Evolutionary conservation across 768 basidiomycete genomes (phyloP).

Genomic region (Mrakia frigida): DNA sequence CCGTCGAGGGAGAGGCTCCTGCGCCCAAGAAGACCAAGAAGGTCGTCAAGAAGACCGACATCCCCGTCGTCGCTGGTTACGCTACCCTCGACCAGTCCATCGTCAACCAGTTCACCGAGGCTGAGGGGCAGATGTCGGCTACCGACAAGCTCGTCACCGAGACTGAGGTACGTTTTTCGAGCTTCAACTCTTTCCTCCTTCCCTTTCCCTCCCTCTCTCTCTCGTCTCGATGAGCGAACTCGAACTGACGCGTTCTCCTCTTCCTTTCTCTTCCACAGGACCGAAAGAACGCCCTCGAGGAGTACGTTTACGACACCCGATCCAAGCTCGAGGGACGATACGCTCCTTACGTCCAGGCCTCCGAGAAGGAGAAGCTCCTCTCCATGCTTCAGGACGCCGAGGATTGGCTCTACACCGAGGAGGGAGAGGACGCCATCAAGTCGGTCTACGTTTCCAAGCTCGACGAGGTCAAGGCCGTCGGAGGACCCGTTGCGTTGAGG

Average conservation of each 20-base stretch:
- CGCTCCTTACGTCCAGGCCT: conserved; percentile 62
- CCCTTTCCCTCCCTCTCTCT: not conserved
- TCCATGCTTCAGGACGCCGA: conserved; percentile 69
- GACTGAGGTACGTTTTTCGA: conserved; percentile 66
- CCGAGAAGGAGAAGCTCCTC: conserved; percentile 74
- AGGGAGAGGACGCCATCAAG: conserved; percentile 91
- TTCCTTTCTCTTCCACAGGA: conserved; percentile 53
- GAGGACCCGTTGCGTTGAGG: conserved; percentile 79
- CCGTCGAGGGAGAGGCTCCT: conserved; percentile 51
- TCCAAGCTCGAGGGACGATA: conserved; percentile 87
- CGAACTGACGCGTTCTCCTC: not conserved
- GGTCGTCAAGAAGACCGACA: conserved; percentile 72
- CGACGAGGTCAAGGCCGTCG: conserved; percentile 74
- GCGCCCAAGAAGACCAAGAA: conserved; percentile 75
- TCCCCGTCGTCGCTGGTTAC: conserved; percentile 64
- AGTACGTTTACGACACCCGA: conserved; percentile 95
- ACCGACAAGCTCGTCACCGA: conserved; percentile 94
- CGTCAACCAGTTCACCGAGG: conserved; percentile 66
- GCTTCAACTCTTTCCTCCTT: not conserved
- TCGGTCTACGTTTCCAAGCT: conserved; percentile 85
- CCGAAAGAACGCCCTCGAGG: conserved; percentile 96
- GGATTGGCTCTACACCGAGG: conserved; percentile 96
- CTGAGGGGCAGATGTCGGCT: conserved; percentile 81
- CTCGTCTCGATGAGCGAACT: not conserved
- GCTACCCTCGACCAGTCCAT: conserved; percentile 60